Evolutionary conservation across 371 early-diverging fungal genomes (phyloP), one percentile per base, ranked within the genome.

Genomic region (Sporodiniella umbellata): DNA sequence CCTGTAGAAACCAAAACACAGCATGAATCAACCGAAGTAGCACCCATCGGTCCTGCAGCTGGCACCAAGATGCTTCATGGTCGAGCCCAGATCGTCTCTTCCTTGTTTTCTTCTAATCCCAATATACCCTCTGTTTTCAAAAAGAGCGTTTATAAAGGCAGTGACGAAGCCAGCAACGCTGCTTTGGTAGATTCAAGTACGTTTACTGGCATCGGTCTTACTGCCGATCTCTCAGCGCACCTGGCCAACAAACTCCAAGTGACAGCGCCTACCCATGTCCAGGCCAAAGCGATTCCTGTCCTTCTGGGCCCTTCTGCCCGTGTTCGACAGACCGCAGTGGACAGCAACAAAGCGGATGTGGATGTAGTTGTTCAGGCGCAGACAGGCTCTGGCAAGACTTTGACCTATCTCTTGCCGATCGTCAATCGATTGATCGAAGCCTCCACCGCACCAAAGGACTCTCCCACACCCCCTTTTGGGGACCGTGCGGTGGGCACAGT

Each of bases 371-470:
- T 97, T 25, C 93, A 96, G 61, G 93, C 99, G 1, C 88, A 93
- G 53, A 99, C 99, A 6, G 99, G 99, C 30, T 94, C 96, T 8
- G 99, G 99, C 28, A 99, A 99, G 67, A 99, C 99, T 0, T 75
- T 98, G 23, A 85, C 99, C 1, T 99, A 94, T 65, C 74, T 99
- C 17, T 65, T 99, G 25, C 99, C 99, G 5, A 82, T 87, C 37
- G 58, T 87, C 42, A 74, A 83, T 43, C 69, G 73, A 17, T 50
- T 84, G 33, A 55, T 74, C 11, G 69, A 66, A 0, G 66, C 72
- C 0, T 66, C 73, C 26, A 60, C 77, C 31, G 28, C 55, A 46
- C 57, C 50, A 14, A 59, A 60, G 48, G 56, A 55, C 44, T 45
- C 50, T 1, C 26, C 44, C 23, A 58, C 46, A 17, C 35, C 53